Conservation (phyloP, 176 grass and related monocot genomes). For the Alopecurus myosuroides region DNA sequence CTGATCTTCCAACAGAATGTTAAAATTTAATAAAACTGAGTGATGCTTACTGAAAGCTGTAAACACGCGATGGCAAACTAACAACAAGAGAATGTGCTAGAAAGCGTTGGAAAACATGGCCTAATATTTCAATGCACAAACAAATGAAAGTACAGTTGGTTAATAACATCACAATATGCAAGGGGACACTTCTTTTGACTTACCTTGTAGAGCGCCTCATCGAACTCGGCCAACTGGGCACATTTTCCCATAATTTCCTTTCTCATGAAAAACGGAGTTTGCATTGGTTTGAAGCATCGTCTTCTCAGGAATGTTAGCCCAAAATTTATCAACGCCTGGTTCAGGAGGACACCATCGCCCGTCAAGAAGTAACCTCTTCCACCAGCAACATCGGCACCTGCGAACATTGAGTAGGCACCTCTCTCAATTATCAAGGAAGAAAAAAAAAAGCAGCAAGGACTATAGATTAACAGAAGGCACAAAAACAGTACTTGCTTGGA, state of each 20-base stretch:
- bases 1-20: neutral
- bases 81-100: neutral
- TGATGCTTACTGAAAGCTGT: neutral
- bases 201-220: constrained; percentile 94
- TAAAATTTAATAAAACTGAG: neutral
- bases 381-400: constrained; percentile 90
- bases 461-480: neutral
- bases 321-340: constrained; percentile 81
- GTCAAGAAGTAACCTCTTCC: constrained; percentile 92
- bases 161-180: neutral
- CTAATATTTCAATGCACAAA: neutral
- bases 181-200: neutral
- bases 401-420: neutral
- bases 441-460: too few relatives aligned
- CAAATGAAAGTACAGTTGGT: neutral
- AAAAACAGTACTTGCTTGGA: neutral
- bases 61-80: neutral
- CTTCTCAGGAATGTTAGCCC: constrained; percentile 69
- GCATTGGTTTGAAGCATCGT: constrained; percentile 57
- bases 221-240: constrained; percentile 86
- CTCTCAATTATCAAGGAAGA: too few relatives aligned
- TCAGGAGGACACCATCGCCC: constrained; percentile 71
- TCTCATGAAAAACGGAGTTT: constrained; percentile 97
- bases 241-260: constrained; percentile 97
- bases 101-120: neutral